Percentiles rank a stretch among this genome's conserved stretches.
Evolutionary conservation across 1,139 yeast species (phyloP).

Genomic region (Sugiyamaella pinicola): DNA sequence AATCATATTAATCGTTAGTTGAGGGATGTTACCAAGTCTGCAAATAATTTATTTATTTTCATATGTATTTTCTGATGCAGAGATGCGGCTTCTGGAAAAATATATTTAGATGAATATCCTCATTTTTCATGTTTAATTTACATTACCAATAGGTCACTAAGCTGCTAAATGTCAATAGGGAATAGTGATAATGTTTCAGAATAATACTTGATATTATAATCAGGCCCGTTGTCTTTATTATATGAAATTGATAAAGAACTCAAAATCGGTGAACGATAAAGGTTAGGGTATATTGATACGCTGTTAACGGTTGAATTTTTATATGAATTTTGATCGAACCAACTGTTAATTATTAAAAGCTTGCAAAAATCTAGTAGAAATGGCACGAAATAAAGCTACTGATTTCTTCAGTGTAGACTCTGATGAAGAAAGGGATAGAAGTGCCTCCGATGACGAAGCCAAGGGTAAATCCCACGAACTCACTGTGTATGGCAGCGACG

Average conservation of each 20-base stretch:
- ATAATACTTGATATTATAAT: too few relatives aligned
- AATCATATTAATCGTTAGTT: neutral
- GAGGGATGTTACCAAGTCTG: too few relatives aligned
- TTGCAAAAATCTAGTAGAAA: neutral
- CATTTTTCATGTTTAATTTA: neutral
- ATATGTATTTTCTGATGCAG: constrained; percentile 15
- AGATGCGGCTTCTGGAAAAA: neutral
- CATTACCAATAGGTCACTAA: too few relatives aligned
- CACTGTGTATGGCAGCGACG: constrained; percentile 14
- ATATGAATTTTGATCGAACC: neutral
- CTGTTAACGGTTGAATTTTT: neutral
- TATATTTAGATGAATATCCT: neutral
- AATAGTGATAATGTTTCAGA: too few relatives aligned
- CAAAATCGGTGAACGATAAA: too few relatives aligned
- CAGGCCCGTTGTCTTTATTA: too few relatives aligned
- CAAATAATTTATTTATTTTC: too few relatives aligned
- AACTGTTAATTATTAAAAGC: neutral
- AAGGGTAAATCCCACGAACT: constrained; percentile 4
- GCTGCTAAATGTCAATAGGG: too few relatives aligned
- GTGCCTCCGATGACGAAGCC: constrained; percentile 9
- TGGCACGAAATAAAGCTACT: constrained; percentile 27
- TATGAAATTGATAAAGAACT: too few relatives aligned
- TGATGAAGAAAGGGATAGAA: constrained; percentile 20
- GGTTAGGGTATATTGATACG: constrained; percentile 15
- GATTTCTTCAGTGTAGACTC: constrained; percentile 28